Evolutionary conservation across 140 eudicot genomes (phyloP).

Genomic region (Senecio squalidus): DNA sequence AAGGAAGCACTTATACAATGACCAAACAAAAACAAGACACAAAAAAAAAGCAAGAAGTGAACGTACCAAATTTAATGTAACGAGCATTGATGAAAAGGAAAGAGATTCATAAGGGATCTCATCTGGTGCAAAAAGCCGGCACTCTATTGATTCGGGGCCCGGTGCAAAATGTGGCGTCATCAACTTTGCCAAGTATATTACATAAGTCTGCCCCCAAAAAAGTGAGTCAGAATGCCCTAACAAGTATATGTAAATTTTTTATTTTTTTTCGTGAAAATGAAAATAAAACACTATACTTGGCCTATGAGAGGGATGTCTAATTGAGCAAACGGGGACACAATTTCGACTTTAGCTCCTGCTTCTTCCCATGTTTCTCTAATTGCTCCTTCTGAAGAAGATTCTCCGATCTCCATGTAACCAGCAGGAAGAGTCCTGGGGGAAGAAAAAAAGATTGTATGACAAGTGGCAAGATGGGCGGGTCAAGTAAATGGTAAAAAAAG

Average conservation of each 20-base stretch:
- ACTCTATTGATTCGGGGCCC: conserved; percentile 87
- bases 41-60: conserved; percentile 1
- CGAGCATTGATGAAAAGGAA: conserved; percentile 92
- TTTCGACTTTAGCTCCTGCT: conserved; percentile 89
- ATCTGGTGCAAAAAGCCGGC: conserved; percentile 70
- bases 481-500: too few species aligned
- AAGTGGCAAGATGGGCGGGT: too few species aligned
- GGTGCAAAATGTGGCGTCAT: conserved; percentile 78
- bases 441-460: too few species aligned
- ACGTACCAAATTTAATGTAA: conserved; percentile 74
- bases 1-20: not conserved
- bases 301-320: conserved; percentile 98
- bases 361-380: conserved; percentile 92
- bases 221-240: not conserved
- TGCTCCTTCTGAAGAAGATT: conserved; percentile 94
- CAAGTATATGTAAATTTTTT: not conserved
- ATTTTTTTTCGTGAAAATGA: not conserved
- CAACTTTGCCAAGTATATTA: conserved; percentile 85
- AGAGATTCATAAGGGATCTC: conserved; percentile 90
- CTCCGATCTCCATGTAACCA: conserved; percentile 95
- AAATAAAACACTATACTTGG: conserved; percentile 53
- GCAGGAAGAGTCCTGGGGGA: conserved; percentile 99
- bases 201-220: conserved; percentile 54
- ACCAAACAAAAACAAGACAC: not conserved
- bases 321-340: conserved; percentile 80